Percentiles rank a stretch among this genome's conserved stretches.
Evolutionary conservation across 78 protist species (phyloP).

Genomic region (Pigoraptor vietnamica): DNA sequence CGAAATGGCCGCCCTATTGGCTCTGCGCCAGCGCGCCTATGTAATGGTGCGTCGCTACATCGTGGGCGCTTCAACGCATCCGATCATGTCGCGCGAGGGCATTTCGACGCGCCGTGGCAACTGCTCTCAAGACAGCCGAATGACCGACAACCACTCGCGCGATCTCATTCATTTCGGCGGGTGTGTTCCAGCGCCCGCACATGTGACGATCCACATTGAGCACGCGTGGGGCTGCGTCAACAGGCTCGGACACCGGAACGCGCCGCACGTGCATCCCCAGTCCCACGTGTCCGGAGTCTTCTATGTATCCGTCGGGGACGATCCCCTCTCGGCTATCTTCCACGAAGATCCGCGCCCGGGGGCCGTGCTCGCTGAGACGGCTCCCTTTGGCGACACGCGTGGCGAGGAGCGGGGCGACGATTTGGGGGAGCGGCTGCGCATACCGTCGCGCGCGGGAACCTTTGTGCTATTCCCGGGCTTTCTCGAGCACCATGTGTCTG

Average conservation of each 20-base stretch:
- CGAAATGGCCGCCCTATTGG: no score
- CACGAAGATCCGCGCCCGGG: not conserved
- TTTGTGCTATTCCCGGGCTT: not conserved
- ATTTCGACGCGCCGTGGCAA: not conserved
- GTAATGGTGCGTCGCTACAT: not conserved
- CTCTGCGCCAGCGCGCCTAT: not conserved
- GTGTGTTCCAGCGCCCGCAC: not conserved
- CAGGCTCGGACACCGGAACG: not conserved
- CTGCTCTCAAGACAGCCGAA: not conserved
- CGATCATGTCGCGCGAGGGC: not conserved
- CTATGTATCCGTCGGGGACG: not conserved
- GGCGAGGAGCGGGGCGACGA: no score
- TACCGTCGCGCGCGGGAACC: not conserved
- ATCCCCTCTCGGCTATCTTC: not conserved
- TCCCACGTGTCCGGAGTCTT: not conserved
- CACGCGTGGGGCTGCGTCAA: not conserved
- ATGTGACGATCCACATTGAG: not conserved
- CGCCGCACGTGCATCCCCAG: not conserved
- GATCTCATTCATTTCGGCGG: not conserved
- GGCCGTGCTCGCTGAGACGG: not conserved
- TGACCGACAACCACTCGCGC: no score
- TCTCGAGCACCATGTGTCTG: not conserved
- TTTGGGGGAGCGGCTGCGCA: not conserved
- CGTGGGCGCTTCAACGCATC: not conserved
- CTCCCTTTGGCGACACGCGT: no score